Percentiles rank a stretch among this genome's conserved stretches.
Conservation (phyloP, 73 alveolate species). For the Tetrahymena malaccensis region DNA sequence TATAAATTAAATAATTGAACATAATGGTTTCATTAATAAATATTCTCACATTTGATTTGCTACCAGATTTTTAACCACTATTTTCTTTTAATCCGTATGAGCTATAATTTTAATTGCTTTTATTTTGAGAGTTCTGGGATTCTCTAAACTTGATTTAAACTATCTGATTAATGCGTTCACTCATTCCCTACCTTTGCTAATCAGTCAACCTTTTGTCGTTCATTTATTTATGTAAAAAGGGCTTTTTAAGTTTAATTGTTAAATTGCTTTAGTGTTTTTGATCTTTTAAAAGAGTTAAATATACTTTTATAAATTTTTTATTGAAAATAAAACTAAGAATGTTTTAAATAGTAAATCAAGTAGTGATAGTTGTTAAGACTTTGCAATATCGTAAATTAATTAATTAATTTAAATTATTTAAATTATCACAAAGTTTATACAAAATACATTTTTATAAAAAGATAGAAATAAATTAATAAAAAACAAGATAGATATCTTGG, state of each 20-base stretch:
- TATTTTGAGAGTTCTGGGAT: neutral
- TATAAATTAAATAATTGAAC: neutral
- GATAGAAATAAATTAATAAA: neutral
- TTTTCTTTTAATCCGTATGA: neutral
- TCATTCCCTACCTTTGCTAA: neutral
- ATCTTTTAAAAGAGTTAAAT: neutral
- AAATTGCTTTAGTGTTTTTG: neutral
- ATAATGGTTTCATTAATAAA: too few relatives aligned
- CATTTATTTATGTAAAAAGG: neutral
- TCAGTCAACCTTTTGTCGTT: neutral
- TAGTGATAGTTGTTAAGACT: neutral
- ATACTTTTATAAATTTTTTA: neutral
- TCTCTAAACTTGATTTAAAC: neutral
- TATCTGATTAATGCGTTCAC: neutral
- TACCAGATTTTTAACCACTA: neutral
- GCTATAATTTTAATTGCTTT: neutral
- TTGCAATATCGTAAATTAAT: neutral
- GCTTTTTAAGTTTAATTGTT: neutral
- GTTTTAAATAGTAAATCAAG: neutral
- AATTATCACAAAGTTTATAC: neutral
- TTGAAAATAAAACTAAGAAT: neutral
- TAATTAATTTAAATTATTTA: too few relatives aligned
- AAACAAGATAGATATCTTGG: too few relatives aligned
- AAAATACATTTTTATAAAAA: too few relatives aligned
- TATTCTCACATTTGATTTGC: neutral